Percentiles rank a stretch among this genome's conserved stretches.
Evolutionary conservation across 192 early-diverging fungal genomes (phyloP).

Genomic region (Podochytrium sp.): DNA sequence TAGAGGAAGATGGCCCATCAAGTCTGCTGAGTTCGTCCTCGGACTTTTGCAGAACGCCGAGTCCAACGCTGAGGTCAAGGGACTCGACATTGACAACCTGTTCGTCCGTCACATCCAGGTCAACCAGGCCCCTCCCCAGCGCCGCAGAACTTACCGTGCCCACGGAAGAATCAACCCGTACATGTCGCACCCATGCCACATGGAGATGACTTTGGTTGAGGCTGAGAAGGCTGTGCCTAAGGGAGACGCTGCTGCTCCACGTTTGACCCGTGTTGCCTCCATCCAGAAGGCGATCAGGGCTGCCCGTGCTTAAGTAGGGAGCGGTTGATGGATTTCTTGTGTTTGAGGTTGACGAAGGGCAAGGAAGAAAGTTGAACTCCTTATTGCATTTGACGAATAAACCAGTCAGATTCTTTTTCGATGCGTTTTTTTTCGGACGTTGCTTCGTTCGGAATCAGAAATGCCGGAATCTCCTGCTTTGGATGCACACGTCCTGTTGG

Average conservation of each 20-base stretch:
- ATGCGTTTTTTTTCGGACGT: too few species aligned
- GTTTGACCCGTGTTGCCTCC: conserved; percentile 24
- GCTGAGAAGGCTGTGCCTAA: conserved; percentile 84
- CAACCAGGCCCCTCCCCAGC: conserved; percentile 97
- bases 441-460: too few species aligned
- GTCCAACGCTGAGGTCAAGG: conserved; percentile 97
- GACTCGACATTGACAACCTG: conserved; percentile 84
- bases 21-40: conserved; percentile 92
- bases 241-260: conserved; percentile 34
- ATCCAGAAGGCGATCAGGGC: conserved; percentile 30
- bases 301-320: conserved; percentile 23
- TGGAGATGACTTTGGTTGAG: conserved; percentile 93
- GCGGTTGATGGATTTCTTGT: neutral
- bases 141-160: conserved; percentile 96
- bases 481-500: too few species aligned
- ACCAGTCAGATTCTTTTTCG: too few species aligned
- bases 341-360: too few species aligned
- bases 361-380: neutral
- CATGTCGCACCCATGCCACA: conserved; percentile 94
- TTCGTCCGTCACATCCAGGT: conserved; percentile 95
- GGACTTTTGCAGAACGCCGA: conserved; percentile 96
- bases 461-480: too few species aligned
- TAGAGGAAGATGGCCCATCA: conserved; percentile 95
- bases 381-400: too few species aligned
- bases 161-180: conserved; percentile 97